phyloP scores from a whole-genome alignment of 371 early-diverging fungal genomes.

The Mortierella sp. region DNA sequence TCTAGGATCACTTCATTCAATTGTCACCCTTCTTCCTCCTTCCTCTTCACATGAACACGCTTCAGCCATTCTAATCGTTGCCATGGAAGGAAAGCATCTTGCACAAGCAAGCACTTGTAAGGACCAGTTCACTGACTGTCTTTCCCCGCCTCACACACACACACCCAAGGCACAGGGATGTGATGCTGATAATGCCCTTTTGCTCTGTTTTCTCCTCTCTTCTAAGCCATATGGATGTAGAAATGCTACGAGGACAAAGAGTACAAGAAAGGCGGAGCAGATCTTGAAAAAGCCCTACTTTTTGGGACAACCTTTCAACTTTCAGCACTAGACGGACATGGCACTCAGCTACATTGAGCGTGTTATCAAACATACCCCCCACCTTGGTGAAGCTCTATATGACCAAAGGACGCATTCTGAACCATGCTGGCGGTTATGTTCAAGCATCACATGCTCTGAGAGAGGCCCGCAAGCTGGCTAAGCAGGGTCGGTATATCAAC shows the following conservation, averaged over 20 bases:
- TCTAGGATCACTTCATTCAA: too few relatives aligned
- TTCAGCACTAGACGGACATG: conserved; percentile 66
- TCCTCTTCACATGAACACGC: too few relatives aligned
- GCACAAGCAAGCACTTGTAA: too few relatives aligned
- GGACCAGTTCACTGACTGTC: too few relatives aligned
- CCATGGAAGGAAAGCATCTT: too few relatives aligned
- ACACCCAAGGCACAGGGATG: too few relatives aligned
- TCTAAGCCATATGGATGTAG: too few relatives aligned
- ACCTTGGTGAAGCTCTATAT: conserved; percentile 91
- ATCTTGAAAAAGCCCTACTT: conserved; percentile 92
- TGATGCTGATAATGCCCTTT: too few relatives aligned
- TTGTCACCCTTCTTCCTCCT: too few relatives aligned
- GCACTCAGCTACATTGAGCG: conserved; percentile 83
- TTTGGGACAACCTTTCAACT: conserved; percentile 89
- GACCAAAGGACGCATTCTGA: conserved; percentile 93
- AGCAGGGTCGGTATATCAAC: conserved; percentile 96
- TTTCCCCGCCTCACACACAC: too few relatives aligned
- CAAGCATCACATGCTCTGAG: conserved; percentile 82
- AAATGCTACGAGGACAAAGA: conserved; percentile 94
- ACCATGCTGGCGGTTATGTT: conserved; percentile 84
- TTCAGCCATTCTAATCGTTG: too few relatives aligned
- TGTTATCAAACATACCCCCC: conserved; percentile 86
- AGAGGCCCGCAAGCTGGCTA: conserved; percentile 88
- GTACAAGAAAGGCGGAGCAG: conserved; percentile 95
- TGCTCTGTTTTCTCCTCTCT: too few relatives aligned